A percentile compares a stretch with the other conserved stretches of the same genome.
Evolutionary conservation across 2,329 filamentous ascomycete genomes (phyloP).

Genomic region (Penicillium sp.): DNA sequence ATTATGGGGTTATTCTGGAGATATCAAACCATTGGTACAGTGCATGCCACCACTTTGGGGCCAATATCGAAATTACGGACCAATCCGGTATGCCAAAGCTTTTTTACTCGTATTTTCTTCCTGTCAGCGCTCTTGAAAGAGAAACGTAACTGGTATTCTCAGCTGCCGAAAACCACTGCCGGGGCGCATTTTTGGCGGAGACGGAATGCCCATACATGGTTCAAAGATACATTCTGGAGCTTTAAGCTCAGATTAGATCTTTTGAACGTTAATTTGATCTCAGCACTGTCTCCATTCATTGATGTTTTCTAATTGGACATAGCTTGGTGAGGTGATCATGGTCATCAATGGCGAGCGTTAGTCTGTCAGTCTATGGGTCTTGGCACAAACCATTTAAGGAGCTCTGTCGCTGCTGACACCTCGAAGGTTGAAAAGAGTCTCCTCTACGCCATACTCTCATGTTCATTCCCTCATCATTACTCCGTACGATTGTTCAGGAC

Average conservation of each 20-base stretch:
- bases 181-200: constrained; percentile 19
- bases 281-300: constrained; percentile 1
- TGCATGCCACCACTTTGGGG: constrained; percentile 16
- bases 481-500: background rate
- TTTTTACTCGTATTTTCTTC: constrained; percentile 17
- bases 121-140: background rate
- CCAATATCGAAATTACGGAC: constrained; percentile 20
- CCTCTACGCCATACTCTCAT: background rate
- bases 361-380: constrained; percentile 13
- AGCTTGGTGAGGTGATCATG: constrained; percentile 34
- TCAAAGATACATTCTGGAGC: background rate
- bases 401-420: constrained; percentile 5
- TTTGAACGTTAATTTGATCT: constrained; percentile 22
- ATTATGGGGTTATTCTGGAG: constrained; percentile 9
- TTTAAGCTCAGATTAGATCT: constrained; percentile 25
- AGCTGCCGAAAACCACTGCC: constrained; percentile 36
- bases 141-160: constrained; percentile 5
- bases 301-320: constrained; percentile 18
- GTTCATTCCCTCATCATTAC: background rate
- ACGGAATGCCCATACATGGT: constrained; percentile 1
- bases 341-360: constrained; percentile 31
- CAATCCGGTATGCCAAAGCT: constrained; percentile 13
- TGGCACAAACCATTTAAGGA: constrained; percentile 29
- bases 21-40: constrained; percentile 4
- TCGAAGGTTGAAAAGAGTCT: background rate